phyloP scores from a whole-genome alignment of 1,284 basidiomycete species.

The Austropuccinia psidii region DNA sequence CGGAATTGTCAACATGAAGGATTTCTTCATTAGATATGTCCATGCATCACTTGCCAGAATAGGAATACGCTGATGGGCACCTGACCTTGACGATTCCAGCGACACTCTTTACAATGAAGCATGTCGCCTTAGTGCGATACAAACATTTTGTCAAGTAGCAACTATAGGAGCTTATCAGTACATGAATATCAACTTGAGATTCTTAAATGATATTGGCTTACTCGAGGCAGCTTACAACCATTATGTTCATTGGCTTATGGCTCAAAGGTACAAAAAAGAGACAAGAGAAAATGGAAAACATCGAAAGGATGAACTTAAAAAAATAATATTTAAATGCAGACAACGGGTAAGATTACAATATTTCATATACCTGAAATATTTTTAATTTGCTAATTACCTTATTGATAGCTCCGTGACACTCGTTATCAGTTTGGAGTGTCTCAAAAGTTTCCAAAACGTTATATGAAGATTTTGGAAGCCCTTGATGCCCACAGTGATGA shows the following conservation, averaged over 20 bases:
- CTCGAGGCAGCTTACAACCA: not conserved
- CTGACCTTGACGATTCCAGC: not conserved
- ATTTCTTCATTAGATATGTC: not conserved
- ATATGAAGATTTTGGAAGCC: not conserved
- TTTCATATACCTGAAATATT: not conserved
- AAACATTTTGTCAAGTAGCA: not conserved
- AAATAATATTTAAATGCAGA: not conserved
- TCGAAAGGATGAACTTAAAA: not conserved
- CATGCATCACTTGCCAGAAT: not conserved
- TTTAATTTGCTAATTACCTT: not conserved
- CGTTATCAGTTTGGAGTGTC: not conserved
- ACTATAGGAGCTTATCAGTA: not conserved
- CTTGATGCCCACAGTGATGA: slow-evolving; percentile 18
- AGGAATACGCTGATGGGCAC: not conserved
- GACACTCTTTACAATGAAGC: slow-evolving; percentile 5
- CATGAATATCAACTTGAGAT: slow-evolving; percentile 6
- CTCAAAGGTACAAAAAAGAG: not conserved
- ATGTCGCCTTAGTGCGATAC: not conserved
- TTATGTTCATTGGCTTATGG: slow-evolving; percentile 1
- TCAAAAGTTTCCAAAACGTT: not conserved
- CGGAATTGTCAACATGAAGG: not conserved
- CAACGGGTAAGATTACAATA: not conserved
- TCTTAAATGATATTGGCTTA: not conserved
- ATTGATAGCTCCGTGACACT: not conserved
- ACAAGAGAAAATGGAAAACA: slow-evolving; percentile 3